These are phyloP conservation scores for Saccharomycopsis javanensis DNA, from an alignment of 805 yeast species.

Conservation along the genomic window DNA sequence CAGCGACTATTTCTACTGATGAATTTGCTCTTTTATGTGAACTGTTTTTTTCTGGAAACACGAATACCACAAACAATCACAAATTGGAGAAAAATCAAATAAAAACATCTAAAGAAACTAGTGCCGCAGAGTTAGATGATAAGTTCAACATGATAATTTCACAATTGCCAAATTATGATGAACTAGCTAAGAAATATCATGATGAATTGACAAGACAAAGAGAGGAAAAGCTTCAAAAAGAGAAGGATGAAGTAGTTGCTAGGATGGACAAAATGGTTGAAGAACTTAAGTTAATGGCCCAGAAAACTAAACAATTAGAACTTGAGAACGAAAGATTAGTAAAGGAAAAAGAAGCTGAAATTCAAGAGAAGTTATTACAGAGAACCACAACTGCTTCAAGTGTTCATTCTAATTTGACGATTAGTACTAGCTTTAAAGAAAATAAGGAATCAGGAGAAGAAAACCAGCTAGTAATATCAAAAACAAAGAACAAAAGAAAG, in stretches of 20 bases:
- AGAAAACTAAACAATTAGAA: constrained; percentile 14
- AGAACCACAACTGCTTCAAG: background rate
- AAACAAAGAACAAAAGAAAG: constrained; percentile 4
- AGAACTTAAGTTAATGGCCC: constrained; percentile 13
- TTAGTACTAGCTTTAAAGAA: background rate
- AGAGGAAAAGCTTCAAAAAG: constrained; percentile 5
- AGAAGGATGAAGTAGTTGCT: constrained; percentile 15
- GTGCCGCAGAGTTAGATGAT: background rate
- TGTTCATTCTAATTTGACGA: background rate
- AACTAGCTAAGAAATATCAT: constrained; percentile 5
- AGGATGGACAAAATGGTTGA: constrained; percentile 9
- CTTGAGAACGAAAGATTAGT: constrained; percentile 15
- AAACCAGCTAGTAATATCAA: background rate
- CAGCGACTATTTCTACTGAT: constrained; percentile 22
- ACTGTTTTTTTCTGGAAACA: constrained; percentile 23
- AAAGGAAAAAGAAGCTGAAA: constrained; percentile 10
- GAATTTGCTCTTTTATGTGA: constrained; percentile 26
- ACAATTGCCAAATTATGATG: constrained; percentile 9
- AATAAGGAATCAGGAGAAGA: background rate
- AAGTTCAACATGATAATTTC: background rate
- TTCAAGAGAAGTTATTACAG: background rate
- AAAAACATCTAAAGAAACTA: background rate
- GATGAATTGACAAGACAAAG: constrained; percentile 6
- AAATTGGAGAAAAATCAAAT: background rate
- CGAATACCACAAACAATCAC: background rate